Conservation (phyloP, 345 rosid genomes). For the Aurinia saxatilis region DNA sequence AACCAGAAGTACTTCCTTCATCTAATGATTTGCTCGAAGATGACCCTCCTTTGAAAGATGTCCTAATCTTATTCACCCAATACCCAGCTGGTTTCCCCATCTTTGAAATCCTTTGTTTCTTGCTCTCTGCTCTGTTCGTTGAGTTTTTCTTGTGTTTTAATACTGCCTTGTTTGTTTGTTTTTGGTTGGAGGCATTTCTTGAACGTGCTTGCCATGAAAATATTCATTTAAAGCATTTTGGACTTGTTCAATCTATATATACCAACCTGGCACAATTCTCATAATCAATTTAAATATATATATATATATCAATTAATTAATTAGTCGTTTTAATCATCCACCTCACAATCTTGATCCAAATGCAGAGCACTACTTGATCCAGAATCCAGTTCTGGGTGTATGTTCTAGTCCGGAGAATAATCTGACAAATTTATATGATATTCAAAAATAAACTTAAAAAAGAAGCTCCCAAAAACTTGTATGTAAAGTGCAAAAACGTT, state of each 20-base stretch:
- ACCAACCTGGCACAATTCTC: not conserved
- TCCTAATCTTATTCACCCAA: slow-evolving; percentile 32
- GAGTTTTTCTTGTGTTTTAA: slow-evolving; percentile 17
- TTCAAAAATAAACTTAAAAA: not conserved
- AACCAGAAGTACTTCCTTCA: slow-evolving; percentile 32
- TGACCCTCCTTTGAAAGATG: slow-evolving; percentile 34
- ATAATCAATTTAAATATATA: not conserved
- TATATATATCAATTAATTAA: not conserved
- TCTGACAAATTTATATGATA: not conserved
- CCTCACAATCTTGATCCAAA: slow-evolving; percentile 17
- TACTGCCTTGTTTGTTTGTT: slow-evolving; percentile 21
- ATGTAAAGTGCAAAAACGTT: too few species aligned
- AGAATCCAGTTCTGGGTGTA: slow-evolving; percentile 8
- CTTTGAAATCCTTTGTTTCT: not conserved
- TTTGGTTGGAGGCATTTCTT: slow-evolving; percentile 27
- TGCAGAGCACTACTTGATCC: slow-evolving; percentile 31
- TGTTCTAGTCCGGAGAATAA: slow-evolving; percentile 3
- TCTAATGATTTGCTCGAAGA: slow-evolving; percentile 34
- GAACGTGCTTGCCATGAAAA: slow-evolving; percentile 32
- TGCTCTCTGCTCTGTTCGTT: slow-evolving; percentile 2
- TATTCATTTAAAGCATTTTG: not conserved
- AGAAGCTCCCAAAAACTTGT: not conserved
- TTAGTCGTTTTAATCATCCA: slow-evolving; percentile 2
- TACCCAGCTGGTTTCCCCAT: slow-evolving; percentile 37
- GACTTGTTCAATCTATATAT: slow-evolving; percentile 12